phyloP scores from a whole-genome alignment of 164 flowering plant species.

The Malania oleifera region DNA sequence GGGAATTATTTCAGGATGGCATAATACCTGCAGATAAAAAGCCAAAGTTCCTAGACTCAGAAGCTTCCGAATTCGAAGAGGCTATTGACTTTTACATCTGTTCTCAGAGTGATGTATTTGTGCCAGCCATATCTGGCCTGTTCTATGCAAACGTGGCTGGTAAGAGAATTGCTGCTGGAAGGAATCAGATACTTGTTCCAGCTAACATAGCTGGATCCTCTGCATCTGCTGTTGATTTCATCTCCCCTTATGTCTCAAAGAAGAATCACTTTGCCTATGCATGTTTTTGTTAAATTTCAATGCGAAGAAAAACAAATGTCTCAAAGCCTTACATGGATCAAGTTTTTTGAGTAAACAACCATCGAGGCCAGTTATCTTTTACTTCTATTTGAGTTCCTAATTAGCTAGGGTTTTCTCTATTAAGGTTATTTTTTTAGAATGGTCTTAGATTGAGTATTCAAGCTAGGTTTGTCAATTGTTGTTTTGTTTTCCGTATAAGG shows the following conservation, averaged over 20 bases:
- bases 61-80: constrained; percentile 53
- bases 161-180: constrained; percentile 67
- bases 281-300: constrained; percentile 56
- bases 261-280: constrained; percentile 87
- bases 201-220: constrained; percentile 40
- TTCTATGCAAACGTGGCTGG: constrained; percentile 84
- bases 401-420: too few relatives aligned
- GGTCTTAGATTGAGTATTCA: too few relatives aligned
- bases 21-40: constrained; percentile 76
- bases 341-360: too few relatives aligned
- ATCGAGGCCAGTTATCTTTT: too few relatives aligned
- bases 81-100: constrained; percentile 82
- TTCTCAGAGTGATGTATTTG: constrained; percentile 82
- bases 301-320: not conserved
- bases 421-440: too few relatives aligned
- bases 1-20: constrained; percentile 52
- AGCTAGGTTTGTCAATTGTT: too few relatives aligned
- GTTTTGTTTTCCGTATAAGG: too few relatives aligned
- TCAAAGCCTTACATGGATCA: too few relatives aligned
- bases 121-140: constrained; percentile 90
- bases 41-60: constrained; percentile 44
- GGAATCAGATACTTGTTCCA: constrained; percentile 68
- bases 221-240: constrained; percentile 42
- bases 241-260: constrained; percentile 65
- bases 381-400: too few relatives aligned